Base-by-base conservation (phyloP, 768 basidiomycete species). In the Cyathus striatus region DNA sequence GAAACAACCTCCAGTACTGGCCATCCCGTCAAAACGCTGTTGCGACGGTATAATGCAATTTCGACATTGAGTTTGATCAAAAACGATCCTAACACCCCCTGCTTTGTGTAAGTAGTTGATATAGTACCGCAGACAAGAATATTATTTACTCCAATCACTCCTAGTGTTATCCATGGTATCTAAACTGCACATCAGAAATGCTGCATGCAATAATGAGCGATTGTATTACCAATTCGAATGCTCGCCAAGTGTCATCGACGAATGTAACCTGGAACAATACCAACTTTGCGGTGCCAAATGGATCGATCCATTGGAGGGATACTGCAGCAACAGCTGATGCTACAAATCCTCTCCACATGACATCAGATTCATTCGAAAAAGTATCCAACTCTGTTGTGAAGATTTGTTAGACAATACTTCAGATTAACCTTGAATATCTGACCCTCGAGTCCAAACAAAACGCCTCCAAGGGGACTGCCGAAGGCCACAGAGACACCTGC, bases 401-500 rank as follows among this genome's bases (percentile, higher is more conserved):
- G 12, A 25, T 20, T n/a, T n/a, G n/a, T n/a, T n/a, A n/a, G n/a
- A n/a, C n/a, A n/a, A n/a, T n/a, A n/a, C n/a, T n/a, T n/a, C n/a
- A n/a, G n/a, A n/a, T n/a, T n/a, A n/a, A n/a, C n/a, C n/a, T n/a
- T n/a, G n/a, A n/a, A n/a, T n/a, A n/a, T 35, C 50, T 41, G 40
- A 71, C 77, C 80, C 71, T 92, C 90, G 23, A 92, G 75, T 5
- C 86, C 86, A 53, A 92, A 92, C 6, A 92, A 63, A 0, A 92
- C 89, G 7, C 89, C 90, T 3, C 90, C 90, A 4, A 92, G 70
- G 6, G 90, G 90, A 50, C 85, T 87, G 27, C 90, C 90, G 60
- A 92, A 92, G 12, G 90, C 90, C 1, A 92, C 89, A 0, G 88
- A 89, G 14, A 92, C 85, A 35, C 90, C 90, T 2, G 90, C 89